Percentiles rank a stretch among this genome's conserved stretches.
These are phyloP conservation scores for Nissolia schottii DNA, from an alignment of 306 rosid species.

Conservation along the genomic window DNA sequence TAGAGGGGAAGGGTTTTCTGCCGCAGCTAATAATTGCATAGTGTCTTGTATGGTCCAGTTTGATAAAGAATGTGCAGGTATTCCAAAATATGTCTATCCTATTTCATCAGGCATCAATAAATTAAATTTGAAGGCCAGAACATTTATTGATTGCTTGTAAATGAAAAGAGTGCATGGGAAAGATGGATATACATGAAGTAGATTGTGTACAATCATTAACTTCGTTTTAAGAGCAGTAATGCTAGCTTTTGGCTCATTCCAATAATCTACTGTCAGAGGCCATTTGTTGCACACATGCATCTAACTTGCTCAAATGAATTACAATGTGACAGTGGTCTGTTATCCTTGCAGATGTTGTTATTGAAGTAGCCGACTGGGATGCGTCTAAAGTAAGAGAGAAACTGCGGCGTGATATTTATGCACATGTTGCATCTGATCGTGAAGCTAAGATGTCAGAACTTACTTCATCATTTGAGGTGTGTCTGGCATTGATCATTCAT, in stretches of 20 bases:
- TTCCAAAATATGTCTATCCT: not conserved
- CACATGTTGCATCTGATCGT: slow-evolving; percentile 50
- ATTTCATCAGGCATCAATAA: not conserved
- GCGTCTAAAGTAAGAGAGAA: slow-evolving; percentile 74
- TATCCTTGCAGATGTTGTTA: slow-evolving; percentile 59
- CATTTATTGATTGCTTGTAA: too few species aligned
- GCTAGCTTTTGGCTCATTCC: slow-evolving; percentile 2
- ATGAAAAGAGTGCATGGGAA: too few species aligned
- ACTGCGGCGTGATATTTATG: slow-evolving; percentile 73
- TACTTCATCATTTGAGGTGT: slow-evolving; percentile 55
- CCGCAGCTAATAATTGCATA: slow-evolving; percentile 44
- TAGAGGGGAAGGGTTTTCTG: slow-evolving; percentile 68
- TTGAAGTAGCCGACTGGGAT: slow-evolving; percentile 68
- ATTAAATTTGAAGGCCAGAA: not conserved
- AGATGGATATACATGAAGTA: too few species aligned
- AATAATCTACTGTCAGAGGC: too few species aligned
- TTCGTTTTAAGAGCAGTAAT: not conserved
- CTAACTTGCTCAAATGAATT: slow-evolving; percentile 10
- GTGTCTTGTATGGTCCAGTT: slow-evolving; percentile 47
- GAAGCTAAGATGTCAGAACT: slow-evolving; percentile 69
- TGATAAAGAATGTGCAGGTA: slow-evolving; percentile 75
- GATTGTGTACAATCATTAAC: not conserved
- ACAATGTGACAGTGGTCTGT: slow-evolving; percentile 14
- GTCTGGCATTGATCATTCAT: not conserved
- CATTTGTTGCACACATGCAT: too few species aligned